A percentile compares a stretch with the other conserved stretches of the same genome.
Conservation (phyloP, 2,329 filamentous ascomycete species). For the Aspergillus carbonarius region DNA sequence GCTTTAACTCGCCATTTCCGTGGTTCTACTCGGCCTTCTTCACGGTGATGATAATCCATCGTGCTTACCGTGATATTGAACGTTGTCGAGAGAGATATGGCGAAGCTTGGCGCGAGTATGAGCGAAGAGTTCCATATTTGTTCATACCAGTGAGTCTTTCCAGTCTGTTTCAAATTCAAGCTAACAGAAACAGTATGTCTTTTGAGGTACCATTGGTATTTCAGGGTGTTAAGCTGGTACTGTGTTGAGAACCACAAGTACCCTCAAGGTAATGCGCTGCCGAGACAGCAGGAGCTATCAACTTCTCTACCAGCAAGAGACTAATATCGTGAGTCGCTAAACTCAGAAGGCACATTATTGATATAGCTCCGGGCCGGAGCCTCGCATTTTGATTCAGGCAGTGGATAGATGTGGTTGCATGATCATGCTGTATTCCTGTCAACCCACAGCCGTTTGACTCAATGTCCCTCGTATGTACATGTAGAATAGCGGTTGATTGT, state of each 20-base stretch:
- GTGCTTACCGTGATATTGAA: constrained; percentile 70
- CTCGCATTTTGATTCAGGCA: too few relatives aligned
- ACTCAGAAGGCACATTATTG: too few relatives aligned
- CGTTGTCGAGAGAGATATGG: constrained; percentile 75
- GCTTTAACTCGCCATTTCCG: constrained; percentile 76
- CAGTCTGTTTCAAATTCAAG: neutral
- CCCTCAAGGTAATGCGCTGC: too few relatives aligned
- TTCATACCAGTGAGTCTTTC: constrained; percentile 67
- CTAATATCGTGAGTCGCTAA: too few relatives aligned
- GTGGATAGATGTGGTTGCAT: too few relatives aligned
- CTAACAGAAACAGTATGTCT: constrained; percentile 17
- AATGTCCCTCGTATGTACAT: neutral
- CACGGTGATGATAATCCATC: constrained; percentile 72
- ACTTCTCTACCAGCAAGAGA: too few relatives aligned
- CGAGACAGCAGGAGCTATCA: too few relatives aligned
- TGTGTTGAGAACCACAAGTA: too few relatives aligned
- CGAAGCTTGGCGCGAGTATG: constrained; percentile 77
- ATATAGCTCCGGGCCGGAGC: too few relatives aligned
- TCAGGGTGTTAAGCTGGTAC: too few relatives aligned
- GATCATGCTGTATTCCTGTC: too few relatives aligned
- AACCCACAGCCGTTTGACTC: too few relatives aligned
- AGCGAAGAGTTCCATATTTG: constrained; percentile 73
- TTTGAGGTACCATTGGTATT: neutral
- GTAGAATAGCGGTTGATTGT: neutral
- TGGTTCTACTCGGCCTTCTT: constrained; percentile 90